Percentiles rank a stretch among this genome's conserved stretches.
Conservation (phyloP, 2,329 filamentous ascomycete genomes). For the Arthrobotrys musiformis region DNA sequence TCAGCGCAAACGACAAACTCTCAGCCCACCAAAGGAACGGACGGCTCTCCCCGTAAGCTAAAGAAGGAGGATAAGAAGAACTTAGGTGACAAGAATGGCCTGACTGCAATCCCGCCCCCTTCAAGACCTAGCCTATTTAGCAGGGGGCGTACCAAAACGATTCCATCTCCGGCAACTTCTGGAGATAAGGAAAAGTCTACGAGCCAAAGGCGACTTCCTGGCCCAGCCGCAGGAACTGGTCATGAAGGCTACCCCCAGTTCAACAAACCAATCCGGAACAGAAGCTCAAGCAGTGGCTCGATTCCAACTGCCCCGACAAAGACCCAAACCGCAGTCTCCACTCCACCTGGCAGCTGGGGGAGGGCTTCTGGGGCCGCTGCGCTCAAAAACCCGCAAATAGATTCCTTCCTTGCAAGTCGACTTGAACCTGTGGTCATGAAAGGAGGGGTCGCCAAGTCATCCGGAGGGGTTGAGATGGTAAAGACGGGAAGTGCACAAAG, state of each 20-base stretch:
- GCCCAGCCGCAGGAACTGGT: constrained; percentile 89
- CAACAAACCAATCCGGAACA: constrained; percentile 26
- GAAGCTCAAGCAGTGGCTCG: constrained; percentile 45
- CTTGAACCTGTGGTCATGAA: constrained; percentile 67
- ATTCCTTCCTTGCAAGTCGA: constrained; percentile 66
- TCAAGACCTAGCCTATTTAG: constrained; percentile 42
- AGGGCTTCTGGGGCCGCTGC: constrained; percentile 64
- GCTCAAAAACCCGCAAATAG: constrained; percentile 64
- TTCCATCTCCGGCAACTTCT: constrained; percentile 20
- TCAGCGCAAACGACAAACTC: constrained; percentile 9
- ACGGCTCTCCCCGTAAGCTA: constrained; percentile 41
- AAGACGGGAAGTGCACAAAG: constrained; percentile 63
- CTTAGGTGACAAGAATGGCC: constrained; percentile 3
- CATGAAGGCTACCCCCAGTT: constrained; percentile 77
- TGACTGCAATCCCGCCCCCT: constrained; percentile 9
- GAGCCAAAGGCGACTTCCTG: constrained; percentile 61
- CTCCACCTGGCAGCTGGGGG: constrained; percentile 51
- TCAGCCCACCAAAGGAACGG: constrained; percentile 13
- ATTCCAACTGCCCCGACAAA: constrained; percentile 43
- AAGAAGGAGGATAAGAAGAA: constrained; percentile 47
- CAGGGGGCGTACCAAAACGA: constrained; percentile 38
- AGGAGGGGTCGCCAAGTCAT: constrained; percentile 63
- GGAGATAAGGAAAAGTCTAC: constrained; percentile 38
- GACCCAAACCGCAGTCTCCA: constrained; percentile 12
- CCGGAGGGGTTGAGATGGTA: constrained; percentile 61